A percentile compares a stretch with the other conserved stretches of the same genome.
These are phyloP conservation scores for Talaromyces pinophilus DNA, from an alignment of 2,329 filamentous ascomycete genomes.

Conservation along the genomic window DNA sequence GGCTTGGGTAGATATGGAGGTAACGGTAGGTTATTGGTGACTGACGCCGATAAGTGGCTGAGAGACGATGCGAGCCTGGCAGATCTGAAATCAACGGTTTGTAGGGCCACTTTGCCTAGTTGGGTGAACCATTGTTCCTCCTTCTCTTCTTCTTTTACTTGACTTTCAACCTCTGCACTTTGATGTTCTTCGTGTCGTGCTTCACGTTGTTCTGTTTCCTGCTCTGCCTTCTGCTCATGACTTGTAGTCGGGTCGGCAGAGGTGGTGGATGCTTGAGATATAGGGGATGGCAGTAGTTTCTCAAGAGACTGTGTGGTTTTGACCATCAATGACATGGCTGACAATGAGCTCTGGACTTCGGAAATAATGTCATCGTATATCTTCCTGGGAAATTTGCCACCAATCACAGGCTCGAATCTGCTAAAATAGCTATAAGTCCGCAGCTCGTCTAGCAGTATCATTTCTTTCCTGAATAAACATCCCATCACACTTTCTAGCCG, in stretches of 20 bases:
- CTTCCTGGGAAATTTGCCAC: constrained; percentile 68
- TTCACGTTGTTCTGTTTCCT: too few species aligned
- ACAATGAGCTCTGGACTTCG: constrained; percentile 51
- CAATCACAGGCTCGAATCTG: constrained; percentile 70
- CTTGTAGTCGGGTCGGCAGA: constrained; percentile 40
- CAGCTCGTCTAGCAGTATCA: constrained; percentile 64
- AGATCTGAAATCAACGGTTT: too few species aligned
- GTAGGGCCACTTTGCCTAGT: too few species aligned
- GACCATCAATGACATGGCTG: not conserved
- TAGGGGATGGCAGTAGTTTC: constrained; percentile 25
- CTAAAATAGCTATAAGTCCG: constrained; percentile 65
- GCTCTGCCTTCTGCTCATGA: not conserved
- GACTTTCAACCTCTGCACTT: too few species aligned
- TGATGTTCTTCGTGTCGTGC: too few species aligned
- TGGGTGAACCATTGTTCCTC: too few species aligned
- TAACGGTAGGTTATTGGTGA: too few species aligned
- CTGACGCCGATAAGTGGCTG: too few species aligned
- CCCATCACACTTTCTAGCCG: constrained; percentile 58
- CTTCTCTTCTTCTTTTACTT: too few species aligned
- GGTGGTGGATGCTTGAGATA: constrained; percentile 58
- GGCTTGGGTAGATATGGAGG: too few species aligned
- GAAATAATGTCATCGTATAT: constrained; percentile 65
- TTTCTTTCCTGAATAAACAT: constrained; percentile 67
- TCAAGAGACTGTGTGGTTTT: constrained; percentile 30
- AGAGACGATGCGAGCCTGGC: too few species aligned